Base-by-base conservation (phyloP, 2,329 filamentous ascomycete genomes). In the Colletotrichum sp. region DNA sequence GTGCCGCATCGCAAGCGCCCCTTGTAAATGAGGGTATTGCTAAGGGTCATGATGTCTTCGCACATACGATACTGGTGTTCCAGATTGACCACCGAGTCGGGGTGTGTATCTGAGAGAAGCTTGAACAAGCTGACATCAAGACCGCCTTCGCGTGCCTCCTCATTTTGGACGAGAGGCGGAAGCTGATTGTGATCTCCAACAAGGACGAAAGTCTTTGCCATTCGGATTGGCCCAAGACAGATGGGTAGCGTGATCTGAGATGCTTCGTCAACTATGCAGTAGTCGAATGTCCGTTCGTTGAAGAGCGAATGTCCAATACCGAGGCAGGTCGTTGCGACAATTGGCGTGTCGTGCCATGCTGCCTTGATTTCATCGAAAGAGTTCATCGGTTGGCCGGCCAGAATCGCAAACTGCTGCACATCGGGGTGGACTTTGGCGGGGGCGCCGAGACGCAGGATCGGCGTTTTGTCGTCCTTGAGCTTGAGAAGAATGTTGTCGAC, bases 41-140 rank as follows among this genome's bases (percentile, higher is more conserved):
- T 98, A 16, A 99, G 90, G 3, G 93, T 90, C 96, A 99, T 99
- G 76, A 99, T 95, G 77, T 99, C 97, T 79, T 97, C 95, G 81
- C 95, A 98, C 97, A 99, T 99, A 77, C 97, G 95, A 83, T 99
- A 99, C 83, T 99, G 97, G 81, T 98, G 96, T 80, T 97, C 96
- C 3, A 99, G 90, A 78, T 95, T 98, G 77, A 98, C 95, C 3
- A 99, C 96, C 1, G 96, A 96, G 63, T 92, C 88, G 0, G 97
- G 96, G 78, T 99, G 96, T 1, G 91, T 90, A 81, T 99, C 97
- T 1, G 96, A 98, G 15, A 99, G 90, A 5, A 97, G 90, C 83
- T 98, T 98, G 90, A 99, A 99, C 68, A 99, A 89, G 82, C 95
- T 98, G 62, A 98, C 91, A 83, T 99, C 97, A 7, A 99, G 88